Conservation (phyloP, 106 monocot species). For the Agapanthus africanus region DNA sequence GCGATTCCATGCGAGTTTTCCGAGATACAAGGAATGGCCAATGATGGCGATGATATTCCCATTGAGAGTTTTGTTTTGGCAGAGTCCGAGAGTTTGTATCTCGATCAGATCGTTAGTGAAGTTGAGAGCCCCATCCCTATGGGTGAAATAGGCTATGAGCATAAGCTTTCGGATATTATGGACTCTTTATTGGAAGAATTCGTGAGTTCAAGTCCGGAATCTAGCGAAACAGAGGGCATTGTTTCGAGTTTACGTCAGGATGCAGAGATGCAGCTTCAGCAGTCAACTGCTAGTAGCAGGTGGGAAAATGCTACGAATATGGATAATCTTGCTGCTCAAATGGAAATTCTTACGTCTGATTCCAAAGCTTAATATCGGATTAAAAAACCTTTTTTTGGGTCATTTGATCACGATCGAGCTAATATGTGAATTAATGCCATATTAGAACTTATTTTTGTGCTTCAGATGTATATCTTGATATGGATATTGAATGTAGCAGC, state of each 20-base stretch:
- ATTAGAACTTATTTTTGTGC: no score
- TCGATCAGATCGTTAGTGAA: neutral
- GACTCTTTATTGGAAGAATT: conserved; percentile 41
- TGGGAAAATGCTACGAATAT: neutral
- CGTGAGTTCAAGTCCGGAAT: conserved; percentile 10
- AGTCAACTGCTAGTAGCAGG: neutral
- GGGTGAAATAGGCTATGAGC: neutral
- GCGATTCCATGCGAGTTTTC: conserved; percentile 13
- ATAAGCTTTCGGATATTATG: conserved; percentile 16
- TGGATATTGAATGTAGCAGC: no score
- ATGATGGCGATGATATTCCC: conserved; percentile 5
- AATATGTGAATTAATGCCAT: no score
- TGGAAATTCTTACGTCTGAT: conserved; percentile 17
- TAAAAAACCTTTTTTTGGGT: neutral
- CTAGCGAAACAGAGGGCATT: conserved; percentile 10
- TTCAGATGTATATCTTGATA: no score
- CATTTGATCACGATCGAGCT: no score
- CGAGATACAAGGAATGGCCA: conserved; percentile 9
- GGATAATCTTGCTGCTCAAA: conserved; percentile 18
- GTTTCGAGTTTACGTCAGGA: conserved; percentile 8
- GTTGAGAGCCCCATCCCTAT: conserved; percentile 10
- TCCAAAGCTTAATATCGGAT: conserved; percentile 2
- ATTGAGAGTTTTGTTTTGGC: conserved; percentile 5
- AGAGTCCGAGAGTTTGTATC: conserved; percentile 11
- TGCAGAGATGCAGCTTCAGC: neutral